These are phyloP conservation scores for Plasmodium vivax DNA, from an alignment of 169 alveolate genomes.

Conservation along the genomic window DNA sequence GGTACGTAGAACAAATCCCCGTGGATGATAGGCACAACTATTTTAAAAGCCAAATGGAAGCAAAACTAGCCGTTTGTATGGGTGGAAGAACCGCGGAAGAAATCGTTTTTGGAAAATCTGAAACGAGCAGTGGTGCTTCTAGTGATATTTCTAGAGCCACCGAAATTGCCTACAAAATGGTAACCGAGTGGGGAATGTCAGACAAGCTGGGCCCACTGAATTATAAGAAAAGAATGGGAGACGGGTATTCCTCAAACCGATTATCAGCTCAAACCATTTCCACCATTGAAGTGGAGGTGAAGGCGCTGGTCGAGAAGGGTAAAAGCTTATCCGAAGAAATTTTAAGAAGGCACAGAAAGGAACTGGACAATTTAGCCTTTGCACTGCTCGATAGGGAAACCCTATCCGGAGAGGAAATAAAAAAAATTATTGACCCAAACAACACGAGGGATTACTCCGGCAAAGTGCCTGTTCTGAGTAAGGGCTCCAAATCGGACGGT, in stretches of 20 bases:
- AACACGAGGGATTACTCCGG: slow-evolving; percentile 53
- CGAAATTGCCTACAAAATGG: slow-evolving; percentile 90
- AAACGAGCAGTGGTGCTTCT: slow-evolving; percentile 94
- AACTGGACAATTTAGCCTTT: slow-evolving; percentile 83
- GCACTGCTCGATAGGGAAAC: slow-evolving; percentile 88
- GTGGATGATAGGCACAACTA: slow-evolving; percentile 89
- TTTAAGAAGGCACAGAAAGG: slow-evolving; percentile 83
- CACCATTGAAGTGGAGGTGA: slow-evolving; percentile 83
- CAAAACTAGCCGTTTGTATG: slow-evolving; percentile 95
- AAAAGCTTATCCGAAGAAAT: slow-evolving; percentile 86
- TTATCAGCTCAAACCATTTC: slow-evolving; percentile 83
- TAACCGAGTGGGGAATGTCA: slow-evolving; percentile 94
- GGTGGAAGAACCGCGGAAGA: slow-evolving; percentile 97
- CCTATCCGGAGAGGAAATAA: slow-evolving; percentile 88
- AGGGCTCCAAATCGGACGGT: background rate
- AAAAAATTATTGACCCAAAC: slow-evolving; percentile 73
- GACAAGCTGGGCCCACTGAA: slow-evolving; percentile 87
- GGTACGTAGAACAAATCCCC: slow-evolving; percentile 90
- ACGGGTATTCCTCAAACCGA: slow-evolving; percentile 75
- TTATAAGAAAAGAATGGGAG: slow-evolving; percentile 80
- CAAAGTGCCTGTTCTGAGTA: background rate
- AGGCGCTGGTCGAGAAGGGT: slow-evolving; percentile 83
- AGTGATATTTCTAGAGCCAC: slow-evolving; percentile 92
- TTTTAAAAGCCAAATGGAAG: slow-evolving; percentile 90
- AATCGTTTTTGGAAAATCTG: slow-evolving; percentile 91